Evolutionary conservation across 2,329 filamentous ascomycete genomes (phyloP).

Genomic region (Lojkania enalia): DNA sequence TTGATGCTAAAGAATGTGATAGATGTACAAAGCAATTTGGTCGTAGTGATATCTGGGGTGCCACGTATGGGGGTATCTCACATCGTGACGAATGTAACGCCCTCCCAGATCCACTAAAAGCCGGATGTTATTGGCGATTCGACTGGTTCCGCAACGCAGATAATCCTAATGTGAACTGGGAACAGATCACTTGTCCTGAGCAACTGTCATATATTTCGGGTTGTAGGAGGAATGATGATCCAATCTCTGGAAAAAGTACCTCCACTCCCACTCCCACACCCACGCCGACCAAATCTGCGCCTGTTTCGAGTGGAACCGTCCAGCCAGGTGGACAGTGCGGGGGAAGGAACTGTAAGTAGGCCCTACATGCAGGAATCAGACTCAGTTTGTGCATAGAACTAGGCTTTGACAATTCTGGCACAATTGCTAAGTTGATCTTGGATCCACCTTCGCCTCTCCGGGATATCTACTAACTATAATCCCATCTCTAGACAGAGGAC

Average conservation of each 20-base stretch:
- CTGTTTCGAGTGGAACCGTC: conserved; percentile 20
- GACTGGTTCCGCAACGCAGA: conserved; percentile 64
- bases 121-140: conserved; percentile 65
- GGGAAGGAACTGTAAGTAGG: too few relatives aligned
- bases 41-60: conserved; percentile 57
- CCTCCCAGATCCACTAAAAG: conserved; percentile 59
- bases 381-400: too few relatives aligned
- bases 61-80: conserved; percentile 61
- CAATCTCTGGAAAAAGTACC: conserved; percentile 18
- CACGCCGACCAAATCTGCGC: conserved; percentile 17
- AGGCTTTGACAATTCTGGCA: too few relatives aligned
- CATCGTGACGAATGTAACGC: conserved; percentile 55
- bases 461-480: background rate
- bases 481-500: too few relatives aligned
- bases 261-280: conserved; percentile 9
- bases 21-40: conserved; percentile 57
- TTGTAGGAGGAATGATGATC: conserved; percentile 39
- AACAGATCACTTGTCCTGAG: conserved; percentile 60
- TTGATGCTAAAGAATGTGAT: conserved; percentile 30
- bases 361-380: too few relatives aligned
- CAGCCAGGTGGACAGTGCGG: conserved; percentile 21
- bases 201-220: conserved; percentile 52
- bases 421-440: too few relatives aligned
- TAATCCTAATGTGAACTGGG: conserved; percentile 60
- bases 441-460: too few relatives aligned